phyloP scores from a whole-genome alignment of 257 asterid genomes.

The Coffea eugenioides region DNA sequence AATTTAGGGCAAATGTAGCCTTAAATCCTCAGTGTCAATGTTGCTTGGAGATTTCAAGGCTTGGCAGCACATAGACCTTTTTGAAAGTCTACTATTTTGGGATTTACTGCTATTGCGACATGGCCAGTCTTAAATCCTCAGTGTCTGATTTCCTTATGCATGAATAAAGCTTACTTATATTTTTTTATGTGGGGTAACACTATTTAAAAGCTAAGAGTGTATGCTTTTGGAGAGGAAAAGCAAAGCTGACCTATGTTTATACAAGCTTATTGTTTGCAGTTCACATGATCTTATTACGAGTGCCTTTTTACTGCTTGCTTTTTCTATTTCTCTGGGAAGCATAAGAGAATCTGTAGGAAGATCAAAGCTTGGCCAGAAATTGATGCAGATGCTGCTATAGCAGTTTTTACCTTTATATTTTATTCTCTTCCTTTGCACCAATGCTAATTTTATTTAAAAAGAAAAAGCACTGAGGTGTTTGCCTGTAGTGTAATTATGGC shows the following conservation, averaged over 20 bases:
- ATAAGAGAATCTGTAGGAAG: neutral
- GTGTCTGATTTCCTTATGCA: neutral
- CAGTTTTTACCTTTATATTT: neutral
- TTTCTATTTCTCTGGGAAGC: neutral
- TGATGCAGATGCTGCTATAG: slow-evolving; percentile 1
- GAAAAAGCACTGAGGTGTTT: neutral
- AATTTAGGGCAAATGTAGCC: neutral
- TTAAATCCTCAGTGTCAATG: neutral
- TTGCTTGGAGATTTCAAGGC: neutral
- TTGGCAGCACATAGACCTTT: neutral
- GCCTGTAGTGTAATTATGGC: neutral
- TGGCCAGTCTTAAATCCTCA: neutral
- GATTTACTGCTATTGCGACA: neutral
- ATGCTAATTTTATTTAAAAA: neutral
- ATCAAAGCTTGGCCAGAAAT: neutral
- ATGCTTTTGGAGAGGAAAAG: neutral
- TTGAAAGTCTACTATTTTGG: neutral
- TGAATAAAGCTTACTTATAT: neutral
- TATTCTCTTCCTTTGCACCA: neutral
- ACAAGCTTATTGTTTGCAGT: neutral
- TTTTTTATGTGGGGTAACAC: neutral
- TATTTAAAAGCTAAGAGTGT: neutral
- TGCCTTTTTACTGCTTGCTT: neutral
- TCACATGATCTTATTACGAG: neutral
- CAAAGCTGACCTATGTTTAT: neutral